These are phyloP conservation scores for Cymbidium sinense DNA, from an alignment of 106 monocot genomes.

Conservation along the genomic window DNA sequence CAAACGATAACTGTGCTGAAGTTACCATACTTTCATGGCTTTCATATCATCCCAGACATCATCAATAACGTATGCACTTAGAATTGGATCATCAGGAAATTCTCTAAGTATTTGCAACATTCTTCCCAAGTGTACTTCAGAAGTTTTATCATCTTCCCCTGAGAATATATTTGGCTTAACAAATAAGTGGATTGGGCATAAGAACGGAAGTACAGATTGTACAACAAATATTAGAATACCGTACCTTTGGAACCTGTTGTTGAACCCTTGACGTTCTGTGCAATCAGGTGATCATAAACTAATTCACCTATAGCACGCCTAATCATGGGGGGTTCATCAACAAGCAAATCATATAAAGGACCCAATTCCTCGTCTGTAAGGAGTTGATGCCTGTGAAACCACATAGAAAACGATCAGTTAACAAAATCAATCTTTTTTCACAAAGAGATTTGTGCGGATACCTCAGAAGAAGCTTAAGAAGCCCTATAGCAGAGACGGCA, in stretches of 20 bases:
- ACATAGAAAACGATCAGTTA: slow-evolving; percentile 3
- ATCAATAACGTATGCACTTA: slow-evolving; percentile 93
- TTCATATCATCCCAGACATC: slow-evolving; percentile 99
- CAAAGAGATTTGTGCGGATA: slow-evolving; percentile 4
- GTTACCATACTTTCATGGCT: slow-evolving; percentile 74
- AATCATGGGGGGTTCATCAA: slow-evolving; percentile 91
- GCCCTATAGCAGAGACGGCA: slow-evolving; percentile 85
- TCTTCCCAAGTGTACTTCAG: slow-evolving; percentile 88
- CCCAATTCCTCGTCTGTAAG: slow-evolving; percentile 91
- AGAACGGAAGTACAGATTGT: not conserved
- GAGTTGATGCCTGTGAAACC: slow-evolving; percentile 80
- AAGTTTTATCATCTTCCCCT: slow-evolving; percentile 75
- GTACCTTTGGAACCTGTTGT: slow-evolving; percentile 46
- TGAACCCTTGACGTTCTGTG: slow-evolving; percentile 70
- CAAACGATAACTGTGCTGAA: not conserved
- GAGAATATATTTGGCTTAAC: slow-evolving; percentile 8
- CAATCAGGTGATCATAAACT: slow-evolving; percentile 97
- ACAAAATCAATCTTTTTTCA: not conserved
- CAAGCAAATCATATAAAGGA: slow-evolving; percentile 94
- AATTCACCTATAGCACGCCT: slow-evolving; percentile 96
- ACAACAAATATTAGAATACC: not conserved
- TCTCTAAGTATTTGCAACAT: slow-evolving; percentile 90
- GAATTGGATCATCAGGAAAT: slow-evolving; percentile 90
- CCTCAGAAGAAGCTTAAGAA: slow-evolving; percentile 87
- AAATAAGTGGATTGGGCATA: not conserved